A percentile compares a stretch with the other conserved stretches of the same genome.
Evolutionary conservation across 163 green algal genomes (phyloP).

Genomic region (Coccomyxa subellipsoidea): DNA sequence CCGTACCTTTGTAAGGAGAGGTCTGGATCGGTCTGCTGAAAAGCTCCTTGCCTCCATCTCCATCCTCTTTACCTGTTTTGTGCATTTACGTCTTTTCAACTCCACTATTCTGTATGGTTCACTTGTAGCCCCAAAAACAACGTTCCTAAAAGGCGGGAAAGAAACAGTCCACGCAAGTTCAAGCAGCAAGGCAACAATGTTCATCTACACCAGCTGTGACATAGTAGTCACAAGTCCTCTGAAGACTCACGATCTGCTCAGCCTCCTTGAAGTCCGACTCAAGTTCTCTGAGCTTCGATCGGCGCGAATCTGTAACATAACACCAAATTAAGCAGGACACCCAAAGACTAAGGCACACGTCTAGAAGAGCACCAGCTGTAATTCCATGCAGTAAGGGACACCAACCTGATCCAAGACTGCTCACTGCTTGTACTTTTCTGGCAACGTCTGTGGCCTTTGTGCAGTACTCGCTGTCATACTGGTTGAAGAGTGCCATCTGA

Average conservation of each 20-base stretch:
- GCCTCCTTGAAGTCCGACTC: constrained; percentile 48
- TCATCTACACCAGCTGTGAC: too few relatives aligned
- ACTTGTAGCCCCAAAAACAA: too few relatives aligned
- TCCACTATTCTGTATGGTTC: too few relatives aligned
- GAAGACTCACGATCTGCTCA: constrained; percentile 39
- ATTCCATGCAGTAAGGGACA: background rate
- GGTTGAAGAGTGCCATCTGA: constrained; percentile 61
- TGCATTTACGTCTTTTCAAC: background rate
- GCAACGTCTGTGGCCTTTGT: constrained; percentile 75
- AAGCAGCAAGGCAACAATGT: too few relatives aligned
- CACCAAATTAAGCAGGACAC: background rate
- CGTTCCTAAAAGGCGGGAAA: too few relatives aligned
- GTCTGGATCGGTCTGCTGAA: constrained; percentile 47
- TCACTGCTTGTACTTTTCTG: constrained; percentile 55
- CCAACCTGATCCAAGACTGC: constrained; percentile 55
- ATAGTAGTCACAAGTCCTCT: background rate
- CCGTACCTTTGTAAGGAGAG: constrained; percentile 59
- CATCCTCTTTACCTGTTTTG: constrained; percentile 78
- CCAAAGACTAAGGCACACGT: background rate
- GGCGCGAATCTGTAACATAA: constrained; percentile 38
- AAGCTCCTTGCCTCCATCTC: constrained; percentile 86
- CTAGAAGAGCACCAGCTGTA: background rate
- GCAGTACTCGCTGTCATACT: constrained; percentile 88
- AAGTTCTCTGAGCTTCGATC: constrained; percentile 31
- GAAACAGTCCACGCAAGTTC: too few relatives aligned